Conservation (phyloP, 208 protist genomes). For the Tritrichomonas musculus region DNA sequence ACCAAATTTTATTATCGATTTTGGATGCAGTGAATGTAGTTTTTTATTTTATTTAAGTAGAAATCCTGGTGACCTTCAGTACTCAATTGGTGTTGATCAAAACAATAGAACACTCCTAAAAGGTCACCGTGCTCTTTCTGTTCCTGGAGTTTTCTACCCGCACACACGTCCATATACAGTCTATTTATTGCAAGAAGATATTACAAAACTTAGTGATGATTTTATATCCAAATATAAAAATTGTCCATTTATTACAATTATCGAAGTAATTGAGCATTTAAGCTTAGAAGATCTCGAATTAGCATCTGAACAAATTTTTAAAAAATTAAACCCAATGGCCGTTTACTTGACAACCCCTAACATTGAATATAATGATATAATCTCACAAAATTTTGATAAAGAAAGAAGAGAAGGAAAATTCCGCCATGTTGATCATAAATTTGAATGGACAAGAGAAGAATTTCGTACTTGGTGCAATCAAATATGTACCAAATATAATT, state of each 20-base stretch:
- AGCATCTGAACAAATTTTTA: background rate
- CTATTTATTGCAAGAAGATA: background rate
- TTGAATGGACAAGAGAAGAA: background rate
- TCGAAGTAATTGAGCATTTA: conserved; percentile 19
- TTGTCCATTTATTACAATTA: background rate
- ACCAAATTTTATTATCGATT: background rate
- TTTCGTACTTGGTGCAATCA: background rate
- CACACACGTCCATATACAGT: background rate
- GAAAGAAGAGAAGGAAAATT: background rate
- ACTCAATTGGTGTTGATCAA: background rate
- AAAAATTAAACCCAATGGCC: background rate
- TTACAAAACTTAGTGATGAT: background rate
- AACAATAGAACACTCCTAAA: background rate
- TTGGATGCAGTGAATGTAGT: background rate
- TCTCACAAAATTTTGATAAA: background rate
- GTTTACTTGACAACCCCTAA: background rate
- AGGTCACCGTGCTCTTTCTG: background rate
- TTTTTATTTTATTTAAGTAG: conserved; percentile 17
- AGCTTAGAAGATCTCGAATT: background rate
- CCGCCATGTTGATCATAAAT: conserved; percentile 15
- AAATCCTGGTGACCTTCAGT: background rate
- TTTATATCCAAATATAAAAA: background rate
- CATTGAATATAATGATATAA: conserved; percentile 10
- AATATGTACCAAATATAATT: background rate
- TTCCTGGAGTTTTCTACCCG: background rate